Percentiles rank a stretch among this genome's conserved stretches.
These are phyloP conservation scores for Talaromyces sp. DNA, from an alignment of 2,329 filamentous ascomycete species.

Conservation along the genomic window DNA sequence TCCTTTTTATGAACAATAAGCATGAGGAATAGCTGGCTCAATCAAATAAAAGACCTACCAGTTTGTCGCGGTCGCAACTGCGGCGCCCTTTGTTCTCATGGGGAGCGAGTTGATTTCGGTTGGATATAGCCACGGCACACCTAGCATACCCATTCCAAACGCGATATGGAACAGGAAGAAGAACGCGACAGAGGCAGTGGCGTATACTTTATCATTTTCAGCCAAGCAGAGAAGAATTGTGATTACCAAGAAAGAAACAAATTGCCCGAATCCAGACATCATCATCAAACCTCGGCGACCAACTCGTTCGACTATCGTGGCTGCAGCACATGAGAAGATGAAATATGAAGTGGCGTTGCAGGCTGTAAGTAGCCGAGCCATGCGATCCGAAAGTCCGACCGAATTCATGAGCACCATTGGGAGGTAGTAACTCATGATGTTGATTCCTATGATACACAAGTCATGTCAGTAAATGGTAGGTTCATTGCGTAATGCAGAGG, in stretches of 20 bases:
- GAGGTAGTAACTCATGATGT: constrained; percentile 21
- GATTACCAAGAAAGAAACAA: constrained; percentile 54
- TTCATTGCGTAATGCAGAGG: background rate
- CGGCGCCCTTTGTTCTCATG: constrained; percentile 53
- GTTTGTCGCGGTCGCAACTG: constrained; percentile 52
- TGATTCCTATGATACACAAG: constrained; percentile 10
- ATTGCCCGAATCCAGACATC: constrained; percentile 51
- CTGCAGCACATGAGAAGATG: constrained; percentile 44
- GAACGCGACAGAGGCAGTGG: constrained; percentile 12
- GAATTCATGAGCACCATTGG: constrained; percentile 47
- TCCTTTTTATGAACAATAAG: constrained; percentile 2
- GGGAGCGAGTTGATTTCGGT: constrained; percentile 54
- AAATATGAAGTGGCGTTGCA: constrained; percentile 53
- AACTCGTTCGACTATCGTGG: constrained; percentile 53
- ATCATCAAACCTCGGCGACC: constrained; percentile 55
- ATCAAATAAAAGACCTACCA: constrained; percentile 28
- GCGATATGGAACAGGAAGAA: constrained; percentile 11
- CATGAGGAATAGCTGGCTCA: background rate
- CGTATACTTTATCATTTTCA: background rate
- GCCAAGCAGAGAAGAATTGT: constrained; percentile 41
- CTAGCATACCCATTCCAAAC: constrained; percentile 21
- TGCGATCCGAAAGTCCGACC: constrained; percentile 36
- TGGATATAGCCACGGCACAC: constrained; percentile 48
- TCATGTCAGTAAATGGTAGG: background rate
- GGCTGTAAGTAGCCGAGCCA: constrained; percentile 47